Base-by-base conservation (phyloP, 2,329 filamentous ascomycete genomes). In the Exophiala sp. region DNA sequence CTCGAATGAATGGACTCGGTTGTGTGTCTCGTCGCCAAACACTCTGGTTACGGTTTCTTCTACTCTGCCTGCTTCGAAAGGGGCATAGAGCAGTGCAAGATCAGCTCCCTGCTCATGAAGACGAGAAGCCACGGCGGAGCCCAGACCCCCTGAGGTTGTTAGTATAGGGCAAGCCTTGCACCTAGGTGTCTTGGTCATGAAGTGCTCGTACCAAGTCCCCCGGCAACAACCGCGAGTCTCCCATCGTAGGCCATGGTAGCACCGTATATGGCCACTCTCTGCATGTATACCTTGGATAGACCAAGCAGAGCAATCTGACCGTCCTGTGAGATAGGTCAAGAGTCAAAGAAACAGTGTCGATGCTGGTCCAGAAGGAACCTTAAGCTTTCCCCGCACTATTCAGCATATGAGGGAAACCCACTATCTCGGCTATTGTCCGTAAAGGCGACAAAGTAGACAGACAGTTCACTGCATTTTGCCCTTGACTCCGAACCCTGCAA, bases 21-120 rank as follows among this genome's bases (percentile, higher is more conserved):
- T 56, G 3, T 47, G 48, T 4, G 58, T 21, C 6, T 50, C 48
- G 27, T 50, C 53, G 11, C 64, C 64, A 57, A 71, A 74, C 2
- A 65, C 59, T 1, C 62, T 43, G 11, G 64, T 59, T 14, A 75
- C 62, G 0, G 68, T 64, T 30, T 68, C 58, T 18, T 68, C 60
- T 14, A 66, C 65, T 7, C 64, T 64, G 24, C 61, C 47, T 1
- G 68, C 65, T 57, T 75, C 72, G 52, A 73, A 74, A 1, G 72
- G 71, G 0, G 72, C 72, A 44, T 74, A 74, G 0, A 75, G 61
- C 11, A 75, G 66, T 6, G 71, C 73, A 2, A 75, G 58, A 10
- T 62, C 65, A 3, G 70, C 69, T 3, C 71, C 71, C 52, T 70
- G 64, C 2, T 67, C 60, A 19, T 65, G 63, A 1, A 75, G 62